Base-by-base conservation (phyloP, 2,329 filamentous ascomycete genomes). In the Ceratocystis papillata region DNA sequence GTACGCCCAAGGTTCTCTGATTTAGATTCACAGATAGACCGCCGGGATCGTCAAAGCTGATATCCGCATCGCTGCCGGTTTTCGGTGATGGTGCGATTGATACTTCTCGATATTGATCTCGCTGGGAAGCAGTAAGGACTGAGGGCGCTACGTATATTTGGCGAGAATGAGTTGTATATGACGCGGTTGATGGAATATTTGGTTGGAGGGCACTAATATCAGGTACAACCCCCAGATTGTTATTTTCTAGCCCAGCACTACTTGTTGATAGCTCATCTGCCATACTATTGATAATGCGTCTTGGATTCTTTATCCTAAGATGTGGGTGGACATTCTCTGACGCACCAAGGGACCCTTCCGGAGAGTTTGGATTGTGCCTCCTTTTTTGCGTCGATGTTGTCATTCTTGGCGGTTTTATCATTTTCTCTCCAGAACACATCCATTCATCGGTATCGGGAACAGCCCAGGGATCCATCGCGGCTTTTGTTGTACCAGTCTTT, bases 121-220 rank as follows among this genome's bases (percentile, higher is more conserved):
- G 53, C 28, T 67, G 46, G 2, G 50, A 41, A 6, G 48, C 46
- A n/a, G 37, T 61, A 15, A 64, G n/a, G 5, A 45, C 37, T 46
- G 59, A 64, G 8, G 63, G 63, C 6, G 50, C 63, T 22, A 65
- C 48, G n/a, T 65, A 65, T 10, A 65, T 59, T 28, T 53, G 45
- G 10, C 64, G 45, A 10, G 45, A 50, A 28, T 15, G 15, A 2
- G 63, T 3, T n/a, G 48, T 20, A 33, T 53, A 61, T 10, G 63
- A 63, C 7, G 46, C 67, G 5, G 63, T 65, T 15, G 30, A 64
- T 22, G 59, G 46, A 41, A 63, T 62, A 25, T 61, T n/a, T 2
- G 60, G 60, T n/a, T 48, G 48, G 12, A 63, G 50, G 6, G 22
- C 53, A 45, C 10, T 33, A 17, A 50, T 61, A 53, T 33, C 53